Evolutionary conservation across 1,139 yeast species (phyloP).

Genomic region (Hyphopichia burtonii): DNA sequence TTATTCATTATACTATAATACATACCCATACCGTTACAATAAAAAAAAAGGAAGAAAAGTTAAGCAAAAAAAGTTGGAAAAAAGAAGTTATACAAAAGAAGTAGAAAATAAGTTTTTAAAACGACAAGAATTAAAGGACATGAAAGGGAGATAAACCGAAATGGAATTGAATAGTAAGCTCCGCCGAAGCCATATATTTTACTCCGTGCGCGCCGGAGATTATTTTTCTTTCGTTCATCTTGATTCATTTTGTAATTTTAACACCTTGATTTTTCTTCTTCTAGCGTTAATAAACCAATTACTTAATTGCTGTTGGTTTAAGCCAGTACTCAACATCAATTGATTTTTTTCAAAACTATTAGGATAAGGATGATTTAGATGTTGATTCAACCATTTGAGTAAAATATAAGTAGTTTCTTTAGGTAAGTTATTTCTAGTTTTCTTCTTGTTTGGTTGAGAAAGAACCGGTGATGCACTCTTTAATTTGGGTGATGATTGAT

Average conservation of each 20-base stretch:
- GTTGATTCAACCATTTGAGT: slow-evolving; percentile 80
- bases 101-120: too few species aligned
- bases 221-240: too few species aligned
- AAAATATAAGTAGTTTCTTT: slow-evolving; percentile 82
- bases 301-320: slow-evolving; percentile 85
- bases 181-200: too few species aligned
- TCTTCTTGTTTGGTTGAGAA: slow-evolving; percentile 11
- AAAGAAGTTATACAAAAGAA: too few species aligned
- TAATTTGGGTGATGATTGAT: background rate
- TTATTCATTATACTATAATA: too few species aligned
- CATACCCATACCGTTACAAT: too few species aligned
- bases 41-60: too few species aligned
- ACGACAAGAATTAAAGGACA: too few species aligned
- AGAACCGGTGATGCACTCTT: slow-evolving; percentile 1
- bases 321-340: slow-evolving; percentile 77
- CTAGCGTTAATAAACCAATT: slow-evolving; percentile 98
- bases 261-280: slow-evolving; percentile 67
- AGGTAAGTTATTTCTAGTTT: slow-evolving; percentile 79
- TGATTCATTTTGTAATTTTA: slow-evolving; percentile 33
- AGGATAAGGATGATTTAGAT: slow-evolving; percentile 91
- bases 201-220: too few species aligned
- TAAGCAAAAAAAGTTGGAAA: too few species aligned
- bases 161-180: too few species aligned
- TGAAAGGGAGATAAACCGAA: too few species aligned
- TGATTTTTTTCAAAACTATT: slow-evolving; percentile 84